These are phyloP conservation scores for Symbiodinium pilosum DNA, from an alignment of 73 alveolate genomes.

Conservation along the genomic window DNA sequence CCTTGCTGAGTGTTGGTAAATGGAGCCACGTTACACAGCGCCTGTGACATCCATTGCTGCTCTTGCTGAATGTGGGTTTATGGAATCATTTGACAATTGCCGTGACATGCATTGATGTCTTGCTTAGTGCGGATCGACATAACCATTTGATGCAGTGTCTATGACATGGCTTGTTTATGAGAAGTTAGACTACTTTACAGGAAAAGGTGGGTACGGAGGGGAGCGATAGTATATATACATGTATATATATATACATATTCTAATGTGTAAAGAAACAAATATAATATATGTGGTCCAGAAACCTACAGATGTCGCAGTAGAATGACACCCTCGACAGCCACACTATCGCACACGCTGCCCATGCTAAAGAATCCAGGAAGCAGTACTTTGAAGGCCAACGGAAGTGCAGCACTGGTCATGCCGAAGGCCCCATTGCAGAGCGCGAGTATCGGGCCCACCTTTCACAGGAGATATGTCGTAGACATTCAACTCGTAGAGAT, in stretches of 20 bases:
- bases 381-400: constrained; percentile 48
- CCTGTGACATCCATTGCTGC: too few relatives aligned
- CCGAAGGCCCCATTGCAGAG: constrained; percentile 90
- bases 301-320: neutral
- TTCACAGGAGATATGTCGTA: neutral
- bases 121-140: too few relatives aligned
- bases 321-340: neutral
- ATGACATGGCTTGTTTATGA: too few relatives aligned
- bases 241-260: neutral
- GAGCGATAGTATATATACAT: neutral
- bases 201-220: too few relatives aligned
- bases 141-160: too few relatives aligned
- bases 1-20: too few relatives aligned
- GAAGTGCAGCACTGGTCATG: constrained; percentile 90
- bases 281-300: neutral
- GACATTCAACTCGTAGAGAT: neutral
- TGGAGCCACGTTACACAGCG: too few relatives aligned
- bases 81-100: too few relatives aligned
- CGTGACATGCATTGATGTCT: too few relatives aligned
- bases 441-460: constrained; percentile 87
- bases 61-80: too few relatives aligned
- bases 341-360: too few relatives aligned
- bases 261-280: neutral
- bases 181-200: too few relatives aligned
- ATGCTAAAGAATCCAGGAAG: neutral